phyloP scores from a whole-genome alignment of 805 yeast species.

The Barnettozyma salicaria region DNA sequence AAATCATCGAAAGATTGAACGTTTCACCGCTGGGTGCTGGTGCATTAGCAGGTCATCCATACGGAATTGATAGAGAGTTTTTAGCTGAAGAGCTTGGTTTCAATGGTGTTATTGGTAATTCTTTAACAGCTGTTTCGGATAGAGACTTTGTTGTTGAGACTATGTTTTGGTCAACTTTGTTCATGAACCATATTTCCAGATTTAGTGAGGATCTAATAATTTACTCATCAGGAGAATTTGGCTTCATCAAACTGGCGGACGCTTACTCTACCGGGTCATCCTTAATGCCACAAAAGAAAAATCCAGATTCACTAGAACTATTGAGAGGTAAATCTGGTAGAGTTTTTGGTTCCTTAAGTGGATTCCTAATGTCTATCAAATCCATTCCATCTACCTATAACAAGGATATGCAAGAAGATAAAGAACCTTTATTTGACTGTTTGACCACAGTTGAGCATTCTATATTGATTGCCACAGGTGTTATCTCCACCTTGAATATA shows the following conservation, averaged over 20 bases:
- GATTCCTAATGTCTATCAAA: constrained; percentile 93
- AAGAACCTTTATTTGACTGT: constrained; percentile 95
- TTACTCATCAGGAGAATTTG: constrained; percentile 96
- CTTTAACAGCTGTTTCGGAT: constrained; percentile 94
- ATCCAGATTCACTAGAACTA: constrained; percentile 93
- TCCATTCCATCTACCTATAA: constrained; percentile 98
- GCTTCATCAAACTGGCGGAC: constrained; percentile 87
- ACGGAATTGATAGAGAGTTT: constrained; percentile 94
- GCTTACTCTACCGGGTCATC: constrained; percentile 99
- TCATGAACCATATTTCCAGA: constrained; percentile 93
- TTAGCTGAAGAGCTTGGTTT: constrained; percentile 79
- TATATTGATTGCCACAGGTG: constrained; percentile 91
- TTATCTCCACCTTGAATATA: constrained; percentile 77
- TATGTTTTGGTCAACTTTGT: constrained; percentile 90
- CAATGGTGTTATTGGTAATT: constrained; percentile 84
- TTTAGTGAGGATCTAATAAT: constrained; percentile 92
- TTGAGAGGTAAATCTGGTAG: constrained; percentile 97
- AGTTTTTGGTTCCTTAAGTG: constrained; percentile 90
- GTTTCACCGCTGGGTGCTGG: constrained; percentile 93
- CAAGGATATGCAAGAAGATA: constrained; percentile 98
- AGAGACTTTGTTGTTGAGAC: constrained; percentile 96
- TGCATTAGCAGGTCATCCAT: constrained; percentile 98
- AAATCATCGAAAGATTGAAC: constrained; percentile 77
- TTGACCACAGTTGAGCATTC: constrained; percentile 91
- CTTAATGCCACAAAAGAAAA: constrained; percentile 98